Evolutionary conservation across 768 basidiomycete species (phyloP).

Genomic region (Tulasnella sp.): DNA sequence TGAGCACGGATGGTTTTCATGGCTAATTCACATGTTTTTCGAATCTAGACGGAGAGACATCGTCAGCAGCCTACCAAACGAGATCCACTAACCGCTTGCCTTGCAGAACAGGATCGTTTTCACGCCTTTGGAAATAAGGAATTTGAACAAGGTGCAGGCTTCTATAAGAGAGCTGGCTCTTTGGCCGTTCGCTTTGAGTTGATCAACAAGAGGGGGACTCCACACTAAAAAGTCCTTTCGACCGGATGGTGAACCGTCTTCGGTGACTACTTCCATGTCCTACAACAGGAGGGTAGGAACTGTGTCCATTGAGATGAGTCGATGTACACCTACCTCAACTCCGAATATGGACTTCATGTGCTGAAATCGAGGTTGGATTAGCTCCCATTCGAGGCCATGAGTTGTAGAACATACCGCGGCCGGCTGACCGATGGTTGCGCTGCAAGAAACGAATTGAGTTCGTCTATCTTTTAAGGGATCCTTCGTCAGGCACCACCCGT

Average conservation of each 20-base stretch:
- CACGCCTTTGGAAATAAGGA: constrained; percentile 75
- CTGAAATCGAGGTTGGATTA: constrained; percentile 29
- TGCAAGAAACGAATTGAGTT: constrained; percentile 73
- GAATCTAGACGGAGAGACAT: constrained; percentile 48
- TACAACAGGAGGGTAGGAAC: constrained; percentile 32
- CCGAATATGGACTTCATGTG: constrained; percentile 80
- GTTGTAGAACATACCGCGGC: constrained; percentile 34
- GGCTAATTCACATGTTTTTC: constrained; percentile 79
- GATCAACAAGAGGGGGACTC: constrained; percentile 61
- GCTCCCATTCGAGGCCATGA: background rate
- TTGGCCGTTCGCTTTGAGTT: constrained; percentile 52
- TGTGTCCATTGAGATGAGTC: background rate
- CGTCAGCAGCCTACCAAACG: background rate
- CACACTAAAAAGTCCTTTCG: constrained; percentile 77
- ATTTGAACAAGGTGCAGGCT: constrained; percentile 68
- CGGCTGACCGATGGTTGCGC: constrained; percentile 81
- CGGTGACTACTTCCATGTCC: constrained; percentile 63
- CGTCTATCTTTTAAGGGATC: constrained; percentile 46
- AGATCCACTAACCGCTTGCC: constrained; percentile 40
- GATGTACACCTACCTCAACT: constrained; percentile 43
- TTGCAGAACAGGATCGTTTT: constrained; percentile 88
- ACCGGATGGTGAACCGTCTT: constrained; percentile 81
- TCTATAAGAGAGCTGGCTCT: constrained; percentile 60
- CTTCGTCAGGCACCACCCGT: constrained; percentile 27
- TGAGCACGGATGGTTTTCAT: constrained; percentile 42